Conservation (phyloP, 345 rosid species). For the Theobroma cacao region DNA sequence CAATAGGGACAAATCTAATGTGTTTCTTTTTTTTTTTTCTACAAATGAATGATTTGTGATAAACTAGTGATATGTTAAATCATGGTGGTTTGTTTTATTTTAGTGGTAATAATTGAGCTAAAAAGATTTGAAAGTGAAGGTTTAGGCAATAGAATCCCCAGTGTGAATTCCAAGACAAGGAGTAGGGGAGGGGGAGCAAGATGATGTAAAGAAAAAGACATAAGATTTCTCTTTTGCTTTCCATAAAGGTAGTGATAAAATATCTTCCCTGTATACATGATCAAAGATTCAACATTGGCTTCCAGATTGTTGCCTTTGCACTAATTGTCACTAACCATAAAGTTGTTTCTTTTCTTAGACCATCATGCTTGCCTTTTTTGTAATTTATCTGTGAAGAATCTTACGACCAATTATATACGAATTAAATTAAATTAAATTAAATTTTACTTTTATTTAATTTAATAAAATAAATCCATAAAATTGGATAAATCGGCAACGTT, state of each 20-base stretch:
- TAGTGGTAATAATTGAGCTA: background rate
- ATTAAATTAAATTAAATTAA: too few relatives aligned
- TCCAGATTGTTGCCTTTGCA: background rate
- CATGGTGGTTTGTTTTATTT: background rate
- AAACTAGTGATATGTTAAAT: background rate
- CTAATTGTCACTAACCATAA: conserved; percentile 4
- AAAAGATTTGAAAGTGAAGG: conserved; percentile 1
- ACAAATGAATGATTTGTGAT: background rate
- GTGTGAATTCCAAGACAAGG: background rate
- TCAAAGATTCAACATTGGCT: background rate
- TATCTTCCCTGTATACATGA: background rate
- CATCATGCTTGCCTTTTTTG: background rate
- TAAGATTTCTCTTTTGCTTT: background rate
- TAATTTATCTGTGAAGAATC: background rate
- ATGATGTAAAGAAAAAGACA: background rate
- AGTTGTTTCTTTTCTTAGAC: background rate
- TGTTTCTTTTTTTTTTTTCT: background rate
- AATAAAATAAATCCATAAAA: too few relatives aligned
- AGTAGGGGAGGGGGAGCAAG: background rate
- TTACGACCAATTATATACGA: too few relatives aligned
- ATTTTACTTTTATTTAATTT: too few relatives aligned
- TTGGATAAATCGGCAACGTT: too few relatives aligned
- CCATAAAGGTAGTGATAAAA: background rate
- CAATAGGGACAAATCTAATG: background rate
- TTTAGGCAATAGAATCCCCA: background rate